Evolutionary conservation across 768 basidiomycete genomes (phyloP), one percentile per base, ranked within the genome.

Genomic region (Podaxis pistillaris): DNA sequence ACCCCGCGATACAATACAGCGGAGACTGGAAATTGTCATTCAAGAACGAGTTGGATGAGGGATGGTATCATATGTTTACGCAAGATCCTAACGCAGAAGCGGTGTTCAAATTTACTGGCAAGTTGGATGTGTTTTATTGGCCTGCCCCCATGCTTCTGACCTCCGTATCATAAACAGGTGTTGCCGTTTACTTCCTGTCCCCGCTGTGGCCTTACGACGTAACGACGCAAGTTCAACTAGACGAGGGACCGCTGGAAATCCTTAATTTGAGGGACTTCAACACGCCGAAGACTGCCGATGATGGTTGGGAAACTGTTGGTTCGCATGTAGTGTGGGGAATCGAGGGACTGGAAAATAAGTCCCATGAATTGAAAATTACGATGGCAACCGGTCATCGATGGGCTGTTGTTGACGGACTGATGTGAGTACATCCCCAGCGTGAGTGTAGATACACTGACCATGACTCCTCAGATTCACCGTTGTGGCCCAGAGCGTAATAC

Each of bases 171-270:
- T 19, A 4, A 22, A 8, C 46, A 78, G 78, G 76, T n/a, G 69
- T 74, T 3, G 73, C 74, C 17, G 66, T 79, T 7, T 78, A 73
- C 49, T 75, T 74, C 63, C 59, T 75, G 60, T 71, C 73, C 0
- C 75, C 76, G 19, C 66, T 70, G 7, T 79, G 76, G 78, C 76
- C 77, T 6, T 78, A 75, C 68, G 38, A 58, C 5, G 75, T 77
- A 49, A 72, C 65, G 26, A 74, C 73, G 1, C 63, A 70, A 4
- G 51, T 77, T 1, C 66, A 66, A 2, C 60, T 78, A 28, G 77
- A 77, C 44, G 68, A 64, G 4, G 67, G 69, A 5, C 49, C 68
- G 19, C 28, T 36, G 0, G 38, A 68, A 1, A 55, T 73, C 44
- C 63, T 77, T 46, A 69, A 76, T 62, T 70, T 77, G 13, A 57